Evolutionary conservation across 257 asterid genomes (phyloP).

Genomic region (Vinca minor): DNA sequence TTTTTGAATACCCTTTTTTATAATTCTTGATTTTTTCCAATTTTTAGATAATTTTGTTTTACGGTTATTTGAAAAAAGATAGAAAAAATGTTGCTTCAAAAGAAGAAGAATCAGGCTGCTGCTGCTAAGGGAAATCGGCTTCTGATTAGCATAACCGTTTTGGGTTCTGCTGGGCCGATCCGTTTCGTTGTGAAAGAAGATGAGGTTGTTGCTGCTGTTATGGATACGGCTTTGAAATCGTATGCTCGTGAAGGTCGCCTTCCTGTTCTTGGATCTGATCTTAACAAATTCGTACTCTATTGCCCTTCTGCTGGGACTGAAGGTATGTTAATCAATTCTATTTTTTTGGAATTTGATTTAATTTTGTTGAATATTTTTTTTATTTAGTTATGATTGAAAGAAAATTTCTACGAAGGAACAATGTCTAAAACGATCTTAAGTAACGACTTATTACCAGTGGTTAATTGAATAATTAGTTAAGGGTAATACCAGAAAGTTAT

Average conservation of each 20-base stretch:
- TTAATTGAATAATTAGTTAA: no score
- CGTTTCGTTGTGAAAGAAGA: constrained; percentile 76
- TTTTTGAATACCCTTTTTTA: constrained; percentile 4
- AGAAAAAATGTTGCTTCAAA: constrained; percentile 65
- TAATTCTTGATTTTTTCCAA: constrained; percentile 1
- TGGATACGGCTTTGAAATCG: constrained; percentile 66
- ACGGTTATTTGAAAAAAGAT: background rate
- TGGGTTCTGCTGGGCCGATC: constrained; percentile 90
- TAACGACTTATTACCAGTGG: no score
- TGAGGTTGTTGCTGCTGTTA: constrained; percentile 64
- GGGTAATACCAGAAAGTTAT: no score
- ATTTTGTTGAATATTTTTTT: no score
- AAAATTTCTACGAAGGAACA: no score
- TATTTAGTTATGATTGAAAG: no score
- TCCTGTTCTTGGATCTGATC: constrained; percentile 73
- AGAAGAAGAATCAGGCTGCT: constrained; percentile 62
- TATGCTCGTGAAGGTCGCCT: constrained; percentile 89
- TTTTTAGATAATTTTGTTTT: background rate
- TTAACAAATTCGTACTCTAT: constrained; percentile 56
- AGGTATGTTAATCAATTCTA: constrained; percentile 30
- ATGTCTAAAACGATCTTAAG: no score
- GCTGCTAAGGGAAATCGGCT: constrained; percentile 58
- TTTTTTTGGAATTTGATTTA: no score
- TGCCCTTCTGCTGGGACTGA: constrained; percentile 62
- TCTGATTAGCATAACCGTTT: constrained; percentile 59